phyloP scores from a whole-genome alignment of 768 basidiomycete species.

The Lactifluus echinatus region DNA sequence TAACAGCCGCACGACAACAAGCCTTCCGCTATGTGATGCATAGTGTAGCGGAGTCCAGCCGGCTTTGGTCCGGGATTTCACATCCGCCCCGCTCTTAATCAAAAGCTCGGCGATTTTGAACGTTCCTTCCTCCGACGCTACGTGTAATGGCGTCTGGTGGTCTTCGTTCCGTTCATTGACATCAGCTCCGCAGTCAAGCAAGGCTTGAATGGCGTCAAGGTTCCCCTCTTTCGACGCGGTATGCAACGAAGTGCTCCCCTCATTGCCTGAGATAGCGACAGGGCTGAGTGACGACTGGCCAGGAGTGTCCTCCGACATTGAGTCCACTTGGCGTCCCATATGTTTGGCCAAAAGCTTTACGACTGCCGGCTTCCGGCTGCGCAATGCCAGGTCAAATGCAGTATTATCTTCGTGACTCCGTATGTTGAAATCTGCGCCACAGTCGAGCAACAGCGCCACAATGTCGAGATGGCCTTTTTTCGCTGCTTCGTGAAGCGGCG shows the following conservation, averaged over 20 bases:
- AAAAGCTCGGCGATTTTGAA: too few relatives aligned
- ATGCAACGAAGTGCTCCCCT: too few relatives aligned
- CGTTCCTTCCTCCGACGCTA: not conserved
- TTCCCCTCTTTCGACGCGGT: too few relatives aligned
- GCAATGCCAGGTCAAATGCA: not conserved
- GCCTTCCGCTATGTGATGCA: not conserved
- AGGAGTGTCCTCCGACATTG: not conserved
- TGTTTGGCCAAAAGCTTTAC: not conserved
- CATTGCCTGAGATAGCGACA: too few relatives aligned
- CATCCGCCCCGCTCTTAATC: not conserved
- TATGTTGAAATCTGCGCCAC: not conserved
- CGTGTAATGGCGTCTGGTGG: not conserved
- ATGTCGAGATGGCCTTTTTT: not conserved
- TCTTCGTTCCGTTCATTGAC: too few relatives aligned
- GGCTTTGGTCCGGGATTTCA: not conserved
- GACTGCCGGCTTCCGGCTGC: not conserved
- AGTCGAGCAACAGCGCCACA: not conserved
- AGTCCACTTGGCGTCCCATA: not conserved
- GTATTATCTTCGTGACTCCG: not conserved
- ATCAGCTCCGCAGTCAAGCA: too few relatives aligned
- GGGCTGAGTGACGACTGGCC: too few relatives aligned
- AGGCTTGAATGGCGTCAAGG: too few relatives aligned
- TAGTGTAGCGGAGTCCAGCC: not conserved
- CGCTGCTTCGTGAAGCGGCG: not conserved
- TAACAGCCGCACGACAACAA: not conserved